Percentiles rank a stretch among this genome's conserved stretches.
These are phyloP conservation scores for Penicillium turbatum DNA, from an alignment of 495 filamentous ascomycete species.

Conservation along the genomic window DNA sequence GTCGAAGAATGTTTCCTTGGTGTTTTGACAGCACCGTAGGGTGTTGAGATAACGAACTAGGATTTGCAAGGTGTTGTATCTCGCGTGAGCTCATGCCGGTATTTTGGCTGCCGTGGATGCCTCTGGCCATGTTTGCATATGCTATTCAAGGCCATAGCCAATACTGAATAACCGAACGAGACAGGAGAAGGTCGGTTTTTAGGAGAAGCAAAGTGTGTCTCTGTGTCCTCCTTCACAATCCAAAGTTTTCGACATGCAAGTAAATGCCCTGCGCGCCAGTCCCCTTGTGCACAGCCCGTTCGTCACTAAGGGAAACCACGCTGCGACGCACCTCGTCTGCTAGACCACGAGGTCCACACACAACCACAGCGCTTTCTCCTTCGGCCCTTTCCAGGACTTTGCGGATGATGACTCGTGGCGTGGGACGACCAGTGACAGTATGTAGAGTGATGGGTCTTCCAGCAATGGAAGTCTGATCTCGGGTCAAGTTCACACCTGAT, in stretches of 20 bases:
- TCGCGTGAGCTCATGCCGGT: not conserved
- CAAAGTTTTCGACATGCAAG: slow-evolving; percentile 45
- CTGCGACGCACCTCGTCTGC: slow-evolving; percentile 60
- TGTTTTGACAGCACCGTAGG: no score
- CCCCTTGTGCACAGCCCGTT: slow-evolving; percentile 85
- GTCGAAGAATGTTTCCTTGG: no score
- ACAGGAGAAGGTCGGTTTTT: no score
- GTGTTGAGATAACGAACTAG: no score
- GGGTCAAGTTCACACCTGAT: not conserved
- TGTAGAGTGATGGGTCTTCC: slow-evolving; percentile 2
- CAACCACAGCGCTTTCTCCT: slow-evolving; percentile 79
- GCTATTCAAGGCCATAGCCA: not conserved
- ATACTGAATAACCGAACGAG: not conserved
- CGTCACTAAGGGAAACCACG: slow-evolving; percentile 71
- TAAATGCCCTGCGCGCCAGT: slow-evolving; percentile 78
- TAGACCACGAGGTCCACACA: slow-evolving; percentile 70
- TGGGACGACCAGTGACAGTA: slow-evolving; percentile 41
- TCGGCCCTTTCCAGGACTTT: slow-evolving; percentile 63
- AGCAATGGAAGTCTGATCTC: not conserved
- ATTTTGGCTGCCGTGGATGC: not conserved
- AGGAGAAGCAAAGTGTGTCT: no score
- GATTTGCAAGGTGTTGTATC: no score
- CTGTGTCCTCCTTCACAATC: slow-evolving; percentile 17
- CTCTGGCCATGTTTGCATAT: not conserved
- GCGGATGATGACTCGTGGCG: slow-evolving; percentile 43